Base-by-base conservation (phyloP, 202 grass and related monocot genomes). In the Elaeis oleifera region DNA sequence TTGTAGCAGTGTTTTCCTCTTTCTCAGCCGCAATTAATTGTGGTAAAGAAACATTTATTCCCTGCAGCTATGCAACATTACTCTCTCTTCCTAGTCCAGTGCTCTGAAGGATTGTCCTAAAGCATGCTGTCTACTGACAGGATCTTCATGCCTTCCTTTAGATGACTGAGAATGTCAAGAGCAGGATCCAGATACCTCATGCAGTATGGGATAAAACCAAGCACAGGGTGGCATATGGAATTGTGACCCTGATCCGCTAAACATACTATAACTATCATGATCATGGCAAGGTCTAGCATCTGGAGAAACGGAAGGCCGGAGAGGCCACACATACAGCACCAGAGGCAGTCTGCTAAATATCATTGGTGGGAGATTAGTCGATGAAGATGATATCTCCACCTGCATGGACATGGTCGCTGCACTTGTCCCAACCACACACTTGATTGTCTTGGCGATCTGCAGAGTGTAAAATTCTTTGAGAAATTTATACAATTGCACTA, bases 311-410 rank as follows among this genome's bases (percentile, higher is more conserved):
- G 69, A 50, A 27, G 70, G 51, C 89, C 78, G 83, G 28, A 75
- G 79, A 14, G 76, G 67, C 85, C 85, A 95, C 3, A 85, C 69
- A 72, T 80, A 83, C 1, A 78, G 78, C 65, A 76, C 71, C n/a
- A 62, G 49, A 29, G 68, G 23, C 15, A 61, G 66, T 64, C 31
- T n/a, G 3, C 56, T 63, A 63, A 58, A 72, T 11, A 76, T 36
- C 36, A 70, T 69, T 16, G 64, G 59, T 22, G 75, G 61, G 64
- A 32, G 57, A 36, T 39, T 62, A 5, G 72, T 50, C 8, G 82
- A 68, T 1, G 72, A 31, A 3, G 61, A 61, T 16, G 56, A 22
- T 24, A 23, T 50, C 18, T 36, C 61, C 32, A 64, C 20, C 13
- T 66, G 28, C 9, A 20, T 21, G 18, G 60, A 21, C 63, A 3